Conservation (phyloP, 805 yeast genomes). For the Saccharomycopsis lassenensis region DNA sequence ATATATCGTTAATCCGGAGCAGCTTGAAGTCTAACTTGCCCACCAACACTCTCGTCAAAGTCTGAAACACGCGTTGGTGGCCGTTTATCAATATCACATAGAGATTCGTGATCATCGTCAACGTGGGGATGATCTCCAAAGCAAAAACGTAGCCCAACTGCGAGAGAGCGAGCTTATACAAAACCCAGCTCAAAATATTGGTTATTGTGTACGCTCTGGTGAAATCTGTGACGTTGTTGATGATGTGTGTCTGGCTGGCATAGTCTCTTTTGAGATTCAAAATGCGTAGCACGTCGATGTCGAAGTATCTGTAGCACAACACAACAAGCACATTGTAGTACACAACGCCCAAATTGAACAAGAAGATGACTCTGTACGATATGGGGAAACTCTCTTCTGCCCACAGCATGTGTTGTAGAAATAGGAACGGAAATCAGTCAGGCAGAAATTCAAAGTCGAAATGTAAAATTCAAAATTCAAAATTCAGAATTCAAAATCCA, state of each 20-base stretch:
- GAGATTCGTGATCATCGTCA: conserved; percentile 5
- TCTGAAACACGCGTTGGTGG: conserved; percentile 32
- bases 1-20: conserved; percentile 65
- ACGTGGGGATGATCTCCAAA: conserved; percentile 10
- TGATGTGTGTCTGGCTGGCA: background rate
- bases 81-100: conserved; percentile 8
- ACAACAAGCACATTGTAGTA: conserved; percentile 7
- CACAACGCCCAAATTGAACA: conserved; percentile 10
- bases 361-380: conserved; percentile 8
- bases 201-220: conserved; percentile 3
- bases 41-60: conserved; percentile 39
- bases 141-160: background rate
- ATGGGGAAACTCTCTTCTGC: conserved; percentile 4
- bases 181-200: conserved; percentile 4
- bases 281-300: conserved; percentile 5
- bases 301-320: background rate
- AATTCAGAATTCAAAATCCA: too few relatives aligned
- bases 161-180: background rate
- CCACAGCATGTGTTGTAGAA: background rate
- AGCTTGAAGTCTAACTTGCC: conserved; percentile 49
- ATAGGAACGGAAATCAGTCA: background rate
- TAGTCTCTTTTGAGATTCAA: conserved; percentile 4
- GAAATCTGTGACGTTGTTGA: conserved; percentile 4
- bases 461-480: background rate
- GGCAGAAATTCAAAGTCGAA: background rate